Percentiles rank a stretch among this genome's conserved stretches.
phyloP scores from a whole-genome alignment of 495 filamentous ascomycete species.

The Aspergillus diversus region DNA sequence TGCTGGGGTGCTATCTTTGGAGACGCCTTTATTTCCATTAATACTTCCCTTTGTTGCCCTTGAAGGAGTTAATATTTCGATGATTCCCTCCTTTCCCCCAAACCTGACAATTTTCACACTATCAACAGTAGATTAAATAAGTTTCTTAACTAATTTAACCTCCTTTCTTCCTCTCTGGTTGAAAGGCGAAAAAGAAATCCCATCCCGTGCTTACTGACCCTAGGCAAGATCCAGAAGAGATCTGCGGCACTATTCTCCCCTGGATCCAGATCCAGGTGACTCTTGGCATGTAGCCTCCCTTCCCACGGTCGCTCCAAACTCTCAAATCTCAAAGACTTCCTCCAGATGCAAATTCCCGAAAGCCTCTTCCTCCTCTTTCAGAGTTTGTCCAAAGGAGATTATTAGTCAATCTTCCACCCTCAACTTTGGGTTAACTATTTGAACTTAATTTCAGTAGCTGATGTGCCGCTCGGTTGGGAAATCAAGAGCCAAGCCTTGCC shows the following conservation, averaged over 20 bases:
- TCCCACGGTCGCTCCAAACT: not conserved
- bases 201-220: constrained; percentile 4
- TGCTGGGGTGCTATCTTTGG: not conserved
- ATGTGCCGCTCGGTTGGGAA: too few relatives aligned
- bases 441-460: too few relatives aligned
- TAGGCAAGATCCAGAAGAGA: constrained; percentile 5
- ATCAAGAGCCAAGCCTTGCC: too few relatives aligned
- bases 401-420: too few relatives aligned
- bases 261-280: constrained; percentile 4
- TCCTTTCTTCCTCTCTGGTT: not conserved
- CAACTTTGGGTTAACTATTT: too few relatives aligned
- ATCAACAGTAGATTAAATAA: not conserved
- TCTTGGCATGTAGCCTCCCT: constrained; percentile 2
- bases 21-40: not conserved
- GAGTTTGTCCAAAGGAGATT: too few relatives aligned
- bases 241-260: constrained; percentile 12
- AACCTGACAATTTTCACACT: not conserved
- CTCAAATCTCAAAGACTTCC: too few relatives aligned
- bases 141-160: not conserved
- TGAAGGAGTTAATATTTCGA: not conserved
- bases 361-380: too few relatives aligned
- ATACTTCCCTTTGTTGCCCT: not conserved
- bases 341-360: too few relatives aligned
- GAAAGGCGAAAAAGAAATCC: not conserved
- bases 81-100: not conserved